Evolutionary conservation across 192 early-diverging fungal genomes (phyloP).

Genomic region (Coemansia sp.): DNA sequence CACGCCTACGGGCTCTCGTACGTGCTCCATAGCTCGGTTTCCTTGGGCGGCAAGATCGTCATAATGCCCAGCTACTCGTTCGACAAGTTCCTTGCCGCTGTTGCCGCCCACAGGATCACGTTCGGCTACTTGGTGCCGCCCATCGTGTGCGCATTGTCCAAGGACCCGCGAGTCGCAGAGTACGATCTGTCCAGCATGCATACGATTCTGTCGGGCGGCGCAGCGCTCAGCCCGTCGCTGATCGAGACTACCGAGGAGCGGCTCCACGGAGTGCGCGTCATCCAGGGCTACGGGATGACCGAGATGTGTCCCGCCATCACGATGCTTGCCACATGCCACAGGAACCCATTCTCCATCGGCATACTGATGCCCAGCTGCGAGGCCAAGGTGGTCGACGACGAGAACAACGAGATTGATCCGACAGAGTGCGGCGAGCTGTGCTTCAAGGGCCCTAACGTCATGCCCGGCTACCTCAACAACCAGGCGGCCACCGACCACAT

Average conservation of each 20-base stretch:
- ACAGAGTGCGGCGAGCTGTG: slow-evolving; percentile 86
- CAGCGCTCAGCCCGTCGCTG: slow-evolving; percentile 70
- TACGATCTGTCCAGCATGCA: slow-evolving; percentile 69
- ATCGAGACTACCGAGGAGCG: slow-evolving; percentile 53
- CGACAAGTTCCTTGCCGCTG: slow-evolving; percentile 57
- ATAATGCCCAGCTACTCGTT: slow-evolving; percentile 77
- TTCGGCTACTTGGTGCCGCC: slow-evolving; percentile 68
- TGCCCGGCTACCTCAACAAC: slow-evolving; percentile 85
- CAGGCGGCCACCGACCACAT: slow-evolving; percentile 66
- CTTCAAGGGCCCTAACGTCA: slow-evolving; percentile 83
- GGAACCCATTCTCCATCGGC: slow-evolving; percentile 62
- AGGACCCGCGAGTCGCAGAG: slow-evolving; percentile 70
- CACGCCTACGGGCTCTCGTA: slow-evolving; percentile 70
- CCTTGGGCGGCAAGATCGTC: slow-evolving; percentile 55
- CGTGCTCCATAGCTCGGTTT: slow-evolving; percentile 48
- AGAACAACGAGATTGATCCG: slow-evolving; percentile 62
- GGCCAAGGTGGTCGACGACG: slow-evolving; percentile 73
- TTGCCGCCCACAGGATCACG: slow-evolving; percentile 70
- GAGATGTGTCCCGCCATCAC: slow-evolving; percentile 57
- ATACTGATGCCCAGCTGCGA: slow-evolving; percentile 68
- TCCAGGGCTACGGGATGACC: slow-evolving; percentile 73
- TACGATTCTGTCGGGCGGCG: slow-evolving; percentile 73
- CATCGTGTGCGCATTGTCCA: slow-evolving; percentile 68
- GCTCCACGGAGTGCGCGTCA: slow-evolving; percentile 41
- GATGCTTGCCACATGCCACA: slow-evolving; percentile 39